phyloP scores from a whole-genome alignment of 768 basidiomycete species.

The Lactifluus volemus region DNA sequence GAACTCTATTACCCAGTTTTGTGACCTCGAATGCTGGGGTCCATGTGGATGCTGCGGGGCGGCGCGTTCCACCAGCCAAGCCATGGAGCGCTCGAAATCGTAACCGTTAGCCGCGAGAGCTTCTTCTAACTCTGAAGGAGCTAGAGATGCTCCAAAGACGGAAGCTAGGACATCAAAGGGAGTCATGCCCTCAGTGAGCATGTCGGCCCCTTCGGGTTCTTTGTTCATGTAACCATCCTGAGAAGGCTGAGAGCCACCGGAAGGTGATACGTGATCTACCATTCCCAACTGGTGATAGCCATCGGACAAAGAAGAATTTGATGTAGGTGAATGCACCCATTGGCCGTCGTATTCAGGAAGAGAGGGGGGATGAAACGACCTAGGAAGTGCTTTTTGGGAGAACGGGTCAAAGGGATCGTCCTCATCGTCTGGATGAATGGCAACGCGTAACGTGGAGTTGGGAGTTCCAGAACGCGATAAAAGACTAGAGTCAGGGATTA shows the following conservation, averaged over 20 bases:
- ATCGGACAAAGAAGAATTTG: conserved; percentile 44
- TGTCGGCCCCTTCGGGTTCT: conserved; percentile 45
- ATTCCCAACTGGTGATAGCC: conserved; percentile 29
- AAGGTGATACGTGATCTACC: conserved; percentile 18
- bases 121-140: conserved; percentile 88
- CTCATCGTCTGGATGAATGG: conserved; percentile 58
- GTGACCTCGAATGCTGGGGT: conserved; percentile 41
- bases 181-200: conserved; percentile 89
- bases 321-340: conserved; percentile 46
- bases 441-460: conserved; percentile 59
- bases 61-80: conserved; percentile 78
- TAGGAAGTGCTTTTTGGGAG: conserved; percentile 40
- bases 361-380: conserved; percentile 53
- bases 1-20: conserved; percentile 61
- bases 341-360: conserved; percentile 55
- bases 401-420: conserved; percentile 84
- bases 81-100: conserved; percentile 95
- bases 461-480: conserved; percentile 53
- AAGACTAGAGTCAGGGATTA: conserved; percentile 61
- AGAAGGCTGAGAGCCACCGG: conserved; percentile 10
- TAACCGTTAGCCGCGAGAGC: conserved; percentile 81
- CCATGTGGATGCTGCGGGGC: conserved; percentile 34
- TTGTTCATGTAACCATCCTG: conserved; percentile 22
- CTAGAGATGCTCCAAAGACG: conserved; percentile 86
- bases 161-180: conserved; percentile 93